Conservation (phyloP, 2,329 filamentous ascomycete species). For the Pyrenochaeta sp. region DNA sequence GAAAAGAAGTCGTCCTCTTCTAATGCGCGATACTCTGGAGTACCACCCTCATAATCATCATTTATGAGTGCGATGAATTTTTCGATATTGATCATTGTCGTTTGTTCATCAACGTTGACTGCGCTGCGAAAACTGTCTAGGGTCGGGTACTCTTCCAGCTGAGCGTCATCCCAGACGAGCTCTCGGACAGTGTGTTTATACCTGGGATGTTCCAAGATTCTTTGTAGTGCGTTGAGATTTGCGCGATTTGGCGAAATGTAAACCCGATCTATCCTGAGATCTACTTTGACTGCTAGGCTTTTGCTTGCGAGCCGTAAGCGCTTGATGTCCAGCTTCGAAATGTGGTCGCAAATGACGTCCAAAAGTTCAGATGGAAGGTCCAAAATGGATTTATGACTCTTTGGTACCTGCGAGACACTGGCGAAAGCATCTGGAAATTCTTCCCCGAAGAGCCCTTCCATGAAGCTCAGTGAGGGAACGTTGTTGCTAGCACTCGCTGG, state of each 20-base stretch:
- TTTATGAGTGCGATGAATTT: conserved; percentile 14
- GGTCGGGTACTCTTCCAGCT: conserved; percentile 27
- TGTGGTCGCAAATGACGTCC: conserved; percentile 17
- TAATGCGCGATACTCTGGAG: conserved; percentile 9
- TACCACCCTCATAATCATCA: conserved; percentile 7
- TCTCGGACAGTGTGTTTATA: conserved; percentile 45
- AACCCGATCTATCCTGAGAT: conserved; percentile 44
- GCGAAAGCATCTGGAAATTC: conserved; percentile 33
- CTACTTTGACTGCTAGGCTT: conserved; percentile 21
- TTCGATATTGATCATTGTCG: conserved; percentile 12
- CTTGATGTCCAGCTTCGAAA: conserved; percentile 30
- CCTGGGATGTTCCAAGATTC: conserved; percentile 47
- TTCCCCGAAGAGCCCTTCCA: conserved; percentile 33
- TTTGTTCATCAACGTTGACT: conserved; percentile 23
- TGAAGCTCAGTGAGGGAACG: conserved; percentile 31
- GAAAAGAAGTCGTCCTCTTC: conserved; percentile 20
- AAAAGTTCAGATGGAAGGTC: conserved; percentile 30
- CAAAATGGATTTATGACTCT: conserved; percentile 23
- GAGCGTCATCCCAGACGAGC: conserved; percentile 52
- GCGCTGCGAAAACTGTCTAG: conserved; percentile 17
- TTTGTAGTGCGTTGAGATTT: conserved; percentile 48
- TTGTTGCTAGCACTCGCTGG: conserved; percentile 24
- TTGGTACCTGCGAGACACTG: conserved; percentile 10
- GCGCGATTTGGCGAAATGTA: conserved; percentile 52
- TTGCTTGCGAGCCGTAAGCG: conserved; percentile 24